Evolutionary conservation across 2,329 filamentous ascomycete genomes (phyloP), one percentile per base, ranked within the genome.

Genomic region (Cadophora gregata): DNA sequence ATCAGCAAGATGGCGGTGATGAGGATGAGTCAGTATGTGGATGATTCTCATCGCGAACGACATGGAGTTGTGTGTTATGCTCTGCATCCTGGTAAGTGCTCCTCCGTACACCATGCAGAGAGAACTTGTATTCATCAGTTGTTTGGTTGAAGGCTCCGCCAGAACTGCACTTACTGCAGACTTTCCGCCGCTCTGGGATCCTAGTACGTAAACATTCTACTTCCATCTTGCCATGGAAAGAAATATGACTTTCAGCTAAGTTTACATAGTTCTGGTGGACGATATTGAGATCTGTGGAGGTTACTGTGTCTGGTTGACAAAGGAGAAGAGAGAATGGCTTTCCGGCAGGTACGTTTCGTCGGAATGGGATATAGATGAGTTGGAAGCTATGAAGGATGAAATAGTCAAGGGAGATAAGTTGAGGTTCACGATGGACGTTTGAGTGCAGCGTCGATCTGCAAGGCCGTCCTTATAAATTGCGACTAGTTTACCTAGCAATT

Each of bases 261-360:
- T 5, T 3, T 6, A 21, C 21, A 5, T 21, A 47, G 42, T 47
- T 21, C 10, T 29, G 10, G 62, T 67, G 29, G 38, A 60, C 27
- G 45, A 53, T 56, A 24, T 55, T 19, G 29, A 66, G 33, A 38
- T 70, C 7, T 67, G 65, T 29, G 68, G 53, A 1, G 65, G 66
- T 0, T 66, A 66, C 33, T 31, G 64, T 2, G 68, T 68, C 8
- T 70, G 68, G 68, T 33, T 68, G 8, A 66, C 66, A 1, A 68
- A 64, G 29, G 63, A 42, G 19, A 14, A 63, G 21, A 68, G 63
- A 25, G 27, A 25, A 1, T 70, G 65, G 65, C 59, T 70, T 53
- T 76, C 78, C 66, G 80, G 79, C 1, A 72, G 78, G 12, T 77
- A 72, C 66, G 70, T 80, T 6, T 79, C 76, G 74, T 74, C 75